A percentile compares a stretch with the other conserved stretches of the same genome.
These are phyloP conservation scores for Mortierella alpina DNA, from an alignment of 192 early-diverging fungal species.

Conservation along the genomic window DNA sequence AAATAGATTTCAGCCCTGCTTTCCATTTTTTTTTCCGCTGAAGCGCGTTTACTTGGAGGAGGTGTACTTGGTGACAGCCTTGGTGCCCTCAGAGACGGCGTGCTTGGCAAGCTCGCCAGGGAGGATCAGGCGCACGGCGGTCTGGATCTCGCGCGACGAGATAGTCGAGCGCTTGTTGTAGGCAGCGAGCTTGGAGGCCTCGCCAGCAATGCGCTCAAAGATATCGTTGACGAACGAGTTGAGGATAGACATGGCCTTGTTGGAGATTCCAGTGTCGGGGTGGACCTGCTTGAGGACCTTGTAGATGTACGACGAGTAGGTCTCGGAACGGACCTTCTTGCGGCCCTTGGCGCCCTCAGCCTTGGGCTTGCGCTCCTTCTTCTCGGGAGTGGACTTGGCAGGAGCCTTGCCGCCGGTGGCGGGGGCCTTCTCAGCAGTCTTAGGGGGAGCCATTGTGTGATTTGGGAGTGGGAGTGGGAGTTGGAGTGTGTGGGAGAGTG, in stretches of 20 bases:
- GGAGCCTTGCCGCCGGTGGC: slow-evolving; percentile 65
- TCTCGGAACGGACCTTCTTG: slow-evolving; percentile 84
- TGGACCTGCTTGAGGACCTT: slow-evolving; percentile 98
- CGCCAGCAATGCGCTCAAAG: slow-evolving; percentile 92
- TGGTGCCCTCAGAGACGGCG: slow-evolving; percentile 97
- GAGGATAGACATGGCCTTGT: slow-evolving; percentile 97
- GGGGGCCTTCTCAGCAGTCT: slow-evolving; percentile 34
- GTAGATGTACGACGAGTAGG: slow-evolving; percentile 96
- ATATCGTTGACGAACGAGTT: slow-evolving; percentile 99
- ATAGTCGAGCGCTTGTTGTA: slow-evolving; percentile 98
- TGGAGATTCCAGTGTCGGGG: slow-evolving; percentile 96
- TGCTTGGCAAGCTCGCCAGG: slow-evolving; percentile 97
- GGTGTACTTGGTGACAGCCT: slow-evolving; percentile 97
- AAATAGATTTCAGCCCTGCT: neutral
- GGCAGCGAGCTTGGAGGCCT: slow-evolving; percentile 86
- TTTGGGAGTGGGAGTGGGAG: slow-evolving; percentile 1
- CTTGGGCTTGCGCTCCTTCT: slow-evolving; percentile 64
- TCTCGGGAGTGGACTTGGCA: slow-evolving; percentile 74
- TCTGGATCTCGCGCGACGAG: slow-evolving; percentile 95
- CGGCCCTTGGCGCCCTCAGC: slow-evolving; percentile 69
- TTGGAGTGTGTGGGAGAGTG: neutral
- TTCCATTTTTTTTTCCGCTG: neutral
- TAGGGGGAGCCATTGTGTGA: slow-evolving; percentile 35
- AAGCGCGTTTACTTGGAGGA: slow-evolving; percentile 69
- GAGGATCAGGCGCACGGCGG: slow-evolving; percentile 72